Evolutionary conservation across 129 eudicot species (phyloP), one percentile per base, ranked within the genome.

Genomic region (Cynara cardunculus): DNA sequence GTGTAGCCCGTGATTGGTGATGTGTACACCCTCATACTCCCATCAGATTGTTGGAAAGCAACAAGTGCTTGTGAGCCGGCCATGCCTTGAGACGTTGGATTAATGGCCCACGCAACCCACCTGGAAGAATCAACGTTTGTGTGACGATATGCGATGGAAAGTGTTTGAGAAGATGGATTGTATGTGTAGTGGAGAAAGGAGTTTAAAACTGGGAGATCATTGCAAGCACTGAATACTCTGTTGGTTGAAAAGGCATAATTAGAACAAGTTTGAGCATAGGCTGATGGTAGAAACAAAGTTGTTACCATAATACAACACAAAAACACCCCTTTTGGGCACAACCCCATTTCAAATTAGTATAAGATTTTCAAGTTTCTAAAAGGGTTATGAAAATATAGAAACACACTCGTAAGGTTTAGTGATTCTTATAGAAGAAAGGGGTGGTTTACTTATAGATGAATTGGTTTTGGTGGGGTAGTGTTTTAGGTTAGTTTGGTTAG

Each of bases 31-130:
- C 76, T 86, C 78, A 94, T 85, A 56, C 77, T 79, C 31, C 97
- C 95, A 49, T 89, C 93, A 0, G 93, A 72, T 79, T 80, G 86
- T 31, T 85, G 94, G 81, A 72, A 89, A 21, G 94, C 97, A 37
- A 94, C 95, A 10, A 91, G 86, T 32, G 93, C 81, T 34, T 91
- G 97, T 12, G 98, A 46, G 9, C 98, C 98, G 14, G 82, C 76
- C 98, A 93, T 93, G 65, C 91, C 92, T 19, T 49, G 79, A 21
- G 89, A 76, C 44, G 56, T 84, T 3, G 93, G 97, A 77, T 91
- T 94, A 39, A 94, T 81, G 5, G 91, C 98, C 97, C 98, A 94
- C 1, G 94, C 93, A 56, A 83, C 90, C 98, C 98, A 94, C 35
- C 84, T 83, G 2, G 90, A 77, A 7, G 97, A 22, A 4, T 87